Conservation (phyloP, 2,329 filamentous ascomycete genomes). For the Colletotrichum shisoi region DNA sequence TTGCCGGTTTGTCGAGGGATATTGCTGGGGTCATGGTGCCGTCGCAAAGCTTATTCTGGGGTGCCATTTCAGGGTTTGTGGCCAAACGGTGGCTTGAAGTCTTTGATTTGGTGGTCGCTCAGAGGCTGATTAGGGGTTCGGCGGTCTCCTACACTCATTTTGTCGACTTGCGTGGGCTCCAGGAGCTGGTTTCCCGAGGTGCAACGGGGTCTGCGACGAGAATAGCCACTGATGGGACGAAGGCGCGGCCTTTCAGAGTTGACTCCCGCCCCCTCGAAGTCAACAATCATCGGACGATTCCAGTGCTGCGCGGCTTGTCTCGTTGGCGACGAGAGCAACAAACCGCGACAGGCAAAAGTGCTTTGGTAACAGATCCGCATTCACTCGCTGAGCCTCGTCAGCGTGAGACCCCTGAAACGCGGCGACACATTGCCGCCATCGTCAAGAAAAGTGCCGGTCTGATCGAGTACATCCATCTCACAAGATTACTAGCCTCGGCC, state of each 20-base stretch:
- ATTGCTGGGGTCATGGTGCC: conserved; percentile 24
- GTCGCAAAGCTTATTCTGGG: conserved; percentile 30
- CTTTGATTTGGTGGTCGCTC: conserved; percentile 23
- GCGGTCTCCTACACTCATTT: conserved; percentile 33
- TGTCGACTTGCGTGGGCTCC: conserved; percentile 15
- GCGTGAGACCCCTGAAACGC: neutral
- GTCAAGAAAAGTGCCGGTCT: neutral
- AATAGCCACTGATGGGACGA: conserved; percentile 35
- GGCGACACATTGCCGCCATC: neutral
- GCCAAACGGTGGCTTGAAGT: conserved; percentile 38
- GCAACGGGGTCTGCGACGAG: conserved; percentile 27
- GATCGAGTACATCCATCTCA: neutral
- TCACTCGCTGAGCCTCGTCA: neutral
- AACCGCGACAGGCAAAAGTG: conserved; percentile 1
- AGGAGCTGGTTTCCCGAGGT: conserved; percentile 14
- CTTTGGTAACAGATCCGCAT: neutral
- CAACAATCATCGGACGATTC: conserved; percentile 20
- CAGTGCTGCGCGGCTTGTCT: conserved; percentile 8
- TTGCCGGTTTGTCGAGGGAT: conserved; percentile 5
- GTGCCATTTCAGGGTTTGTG: conserved; percentile 22
- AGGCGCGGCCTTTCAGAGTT: conserved; percentile 13
- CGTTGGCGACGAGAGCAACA: conserved; percentile 5
- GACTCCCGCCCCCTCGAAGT: neutral
- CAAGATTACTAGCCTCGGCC: neutral
- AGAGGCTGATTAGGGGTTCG: conserved; percentile 27